Percentiles rank a stretch among this genome's conserved stretches.
These are phyloP conservation scores for Parafenestella ontariensis DNA, from an alignment of 2,329 filamentous ascomycete species.

Conservation along the genomic window DNA sequence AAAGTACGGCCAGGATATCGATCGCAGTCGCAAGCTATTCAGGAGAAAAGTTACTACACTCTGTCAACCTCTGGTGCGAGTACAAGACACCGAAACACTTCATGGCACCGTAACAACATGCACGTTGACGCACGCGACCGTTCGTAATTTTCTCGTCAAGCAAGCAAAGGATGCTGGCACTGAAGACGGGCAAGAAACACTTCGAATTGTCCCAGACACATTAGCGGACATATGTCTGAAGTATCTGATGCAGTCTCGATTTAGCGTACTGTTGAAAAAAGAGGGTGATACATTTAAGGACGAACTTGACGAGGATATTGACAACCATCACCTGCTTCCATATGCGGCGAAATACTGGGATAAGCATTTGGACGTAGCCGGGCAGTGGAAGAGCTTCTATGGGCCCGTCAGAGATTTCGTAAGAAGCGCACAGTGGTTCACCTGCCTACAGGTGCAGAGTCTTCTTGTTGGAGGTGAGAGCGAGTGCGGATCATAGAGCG, in stretches of 20 bases:
- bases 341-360: slow-evolving; percentile 4
- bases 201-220: background rate
- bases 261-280: background rate
- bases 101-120: slow-evolving; percentile 1
- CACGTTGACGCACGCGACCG: background rate
- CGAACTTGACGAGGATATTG: background rate
- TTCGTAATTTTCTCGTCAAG: slow-evolving; percentile 1
- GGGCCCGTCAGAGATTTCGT: background rate
- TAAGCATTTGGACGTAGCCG: background rate
- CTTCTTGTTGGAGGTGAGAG: slow-evolving; percentile 3
- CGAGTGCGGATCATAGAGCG: too few species aligned
- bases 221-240: slow-evolving; percentile 1
- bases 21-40: background rate
- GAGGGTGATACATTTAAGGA: background rate
- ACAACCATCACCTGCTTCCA: background rate
- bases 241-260: slow-evolving; percentile 2
- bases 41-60: background rate
- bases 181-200: background rate
- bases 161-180: background rate
- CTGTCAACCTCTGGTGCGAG: background rate
- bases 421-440: background rate
- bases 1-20: background rate
- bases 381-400: background rate
- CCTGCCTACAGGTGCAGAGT: slow-evolving; percentile 2
- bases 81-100: slow-evolving; percentile 1